Base-by-base conservation (phyloP, 139 green algal genomes). In the Edaphochlamys debaryana region DNA sequence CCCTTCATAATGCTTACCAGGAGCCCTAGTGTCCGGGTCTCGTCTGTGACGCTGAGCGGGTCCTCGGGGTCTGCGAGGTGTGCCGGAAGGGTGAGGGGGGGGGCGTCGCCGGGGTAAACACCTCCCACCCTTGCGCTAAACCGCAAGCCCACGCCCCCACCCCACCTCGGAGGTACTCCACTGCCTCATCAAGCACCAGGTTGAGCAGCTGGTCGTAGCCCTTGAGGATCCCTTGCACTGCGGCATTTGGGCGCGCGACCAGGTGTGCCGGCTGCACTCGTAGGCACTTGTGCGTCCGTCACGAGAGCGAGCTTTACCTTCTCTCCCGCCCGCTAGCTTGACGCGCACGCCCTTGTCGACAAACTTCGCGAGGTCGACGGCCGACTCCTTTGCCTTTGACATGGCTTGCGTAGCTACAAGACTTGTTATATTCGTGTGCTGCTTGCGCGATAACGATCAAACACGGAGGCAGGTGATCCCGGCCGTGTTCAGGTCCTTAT, bases 161-260 rank as follows among this genome's bases (percentile, higher is more conserved):
- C 81, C 41, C 69, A 96, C 94, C 96, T 95, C 97, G 91, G 30
- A 98, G 74, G 85, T 95, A 96, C 83, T 99, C 97, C 30, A 92
- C 85, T 8, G 94, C 90, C 52, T 99, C 97, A 67, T 99, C 97
- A 34, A 99, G 90, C 64, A 99, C 97, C n/a, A 99, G 80, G 82
- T 99, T 99, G 3, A 99, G 86, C 56, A 99, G 86, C 88, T 99
- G 97, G 77, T 99, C 97, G 74, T 98, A 99, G 22, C 97, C 97
- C 69, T 99, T 99, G 1, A 99, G 75, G 7, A 94, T 87, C 13
- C 97, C 97, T 77, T 77, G 87, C 3, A 95, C 90, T 94, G 90
- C 54, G 62, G 45, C 11, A 54, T 13, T 22, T 54, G 45, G 45
- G 45, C 45, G 45, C 45, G 45, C 11, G 45, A n/a, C n/a, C n/a